These are phyloP conservation scores for Novakomyces olei DNA, from an alignment of 805 yeast genomes.

Conservation along the genomic window DNA sequence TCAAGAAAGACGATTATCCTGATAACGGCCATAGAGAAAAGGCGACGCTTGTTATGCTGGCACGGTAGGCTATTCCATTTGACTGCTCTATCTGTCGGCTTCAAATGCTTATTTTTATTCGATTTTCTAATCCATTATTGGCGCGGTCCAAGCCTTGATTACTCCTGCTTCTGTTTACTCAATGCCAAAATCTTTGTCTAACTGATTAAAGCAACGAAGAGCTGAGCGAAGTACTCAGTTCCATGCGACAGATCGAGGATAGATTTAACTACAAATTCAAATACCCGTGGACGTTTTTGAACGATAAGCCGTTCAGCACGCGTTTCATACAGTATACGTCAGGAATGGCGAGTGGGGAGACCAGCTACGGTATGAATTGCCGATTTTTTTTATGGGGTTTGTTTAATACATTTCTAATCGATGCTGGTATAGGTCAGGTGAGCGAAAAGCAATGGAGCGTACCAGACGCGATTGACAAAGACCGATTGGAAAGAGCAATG, in stretches of 20 bases:
- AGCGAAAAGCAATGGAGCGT: slow-evolving; percentile 59
- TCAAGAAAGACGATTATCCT: no score
- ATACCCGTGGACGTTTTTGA: slow-evolving; percentile 84
- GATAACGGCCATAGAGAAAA: no score
- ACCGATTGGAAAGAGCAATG: slow-evolving; percentile 27
- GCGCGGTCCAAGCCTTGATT: no score
- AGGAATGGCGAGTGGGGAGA: slow-evolving; percentile 38
- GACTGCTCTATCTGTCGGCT: no score
- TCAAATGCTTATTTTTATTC: slow-evolving; percentile 3
- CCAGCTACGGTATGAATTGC: slow-evolving; percentile 25
- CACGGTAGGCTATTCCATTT: no score
- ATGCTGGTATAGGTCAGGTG: slow-evolving; percentile 32
- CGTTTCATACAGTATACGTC: slow-evolving; percentile 39
- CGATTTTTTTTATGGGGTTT: background rate
- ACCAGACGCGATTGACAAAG: slow-evolving; percentile 48
- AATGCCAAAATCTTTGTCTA: no score
- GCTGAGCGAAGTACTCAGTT: slow-evolving; percentile 29
- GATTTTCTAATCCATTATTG: no score
- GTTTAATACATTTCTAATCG: slow-evolving; percentile 35
- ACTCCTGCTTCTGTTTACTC: no score
- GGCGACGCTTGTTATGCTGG: slow-evolving; percentile 75
- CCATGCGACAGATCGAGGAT: slow-evolving; percentile 54
- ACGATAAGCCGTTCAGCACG: slow-evolving; percentile 52
- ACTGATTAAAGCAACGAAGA: slow-evolving; percentile 56
- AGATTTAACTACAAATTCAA: slow-evolving; percentile 53